Evolutionary conservation across 176 grass and related monocot species (phyloP).

Genomic region (Avena atlantica): DNA sequence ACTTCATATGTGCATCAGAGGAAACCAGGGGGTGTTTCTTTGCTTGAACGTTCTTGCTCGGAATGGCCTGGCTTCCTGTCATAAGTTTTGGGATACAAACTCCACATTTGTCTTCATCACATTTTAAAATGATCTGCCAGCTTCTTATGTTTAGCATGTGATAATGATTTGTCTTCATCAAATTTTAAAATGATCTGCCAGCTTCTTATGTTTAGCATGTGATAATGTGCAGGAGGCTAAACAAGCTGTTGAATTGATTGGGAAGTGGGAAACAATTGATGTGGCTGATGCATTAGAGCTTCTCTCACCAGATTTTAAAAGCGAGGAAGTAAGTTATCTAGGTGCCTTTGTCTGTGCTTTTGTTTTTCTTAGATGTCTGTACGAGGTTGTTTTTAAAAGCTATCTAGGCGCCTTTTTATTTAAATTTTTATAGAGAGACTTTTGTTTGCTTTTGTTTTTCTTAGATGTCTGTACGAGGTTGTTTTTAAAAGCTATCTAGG

Average conservation of each 20-base stretch:
- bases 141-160: background rate
- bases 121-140: background rate
- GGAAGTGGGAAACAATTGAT: conserved; percentile 1
- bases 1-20: conserved; percentile 4
- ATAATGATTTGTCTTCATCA: background rate
- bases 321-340: conserved; percentile 1
- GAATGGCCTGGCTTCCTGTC: background rate
- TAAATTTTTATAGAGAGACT: background rate
- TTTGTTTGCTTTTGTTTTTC: background rate
- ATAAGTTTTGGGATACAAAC: background rate
- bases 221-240: conserved; percentile 5
- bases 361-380: background rate
- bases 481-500: background rate
- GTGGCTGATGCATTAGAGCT: conserved; percentile 21
- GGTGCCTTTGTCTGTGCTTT: background rate
- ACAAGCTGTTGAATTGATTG: conserved; percentile 15
- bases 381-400: background rate
- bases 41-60: background rate
- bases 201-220: background rate
- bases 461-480: background rate
- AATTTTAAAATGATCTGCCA: background rate
- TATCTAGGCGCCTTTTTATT: background rate
- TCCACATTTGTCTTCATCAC: background rate
- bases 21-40: conserved; percentile 2
- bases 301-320: conserved; percentile 5